Conservation (phyloP, 345 rosid genomes). For the Pistacia integerrima region DNA sequence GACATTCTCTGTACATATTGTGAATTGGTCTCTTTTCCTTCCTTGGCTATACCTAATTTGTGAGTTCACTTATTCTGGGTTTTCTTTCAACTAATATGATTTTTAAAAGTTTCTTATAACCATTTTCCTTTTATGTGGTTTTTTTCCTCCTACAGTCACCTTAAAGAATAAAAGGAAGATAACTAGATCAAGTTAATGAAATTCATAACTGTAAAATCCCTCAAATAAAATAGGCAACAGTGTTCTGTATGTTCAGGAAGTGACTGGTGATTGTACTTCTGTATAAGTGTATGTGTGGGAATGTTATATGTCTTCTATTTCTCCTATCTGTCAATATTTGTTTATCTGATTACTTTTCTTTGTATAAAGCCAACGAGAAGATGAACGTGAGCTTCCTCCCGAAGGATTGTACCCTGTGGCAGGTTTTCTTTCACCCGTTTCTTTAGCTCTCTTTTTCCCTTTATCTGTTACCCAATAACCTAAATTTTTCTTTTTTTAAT, state of each 20-base stretch:
- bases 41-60: too few species aligned
- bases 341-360: constrained; percentile 40
- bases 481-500: not conserved
- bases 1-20: not conserved
- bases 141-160: too few species aligned
- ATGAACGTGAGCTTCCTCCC: constrained; percentile 46
- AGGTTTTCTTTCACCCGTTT: constrained; percentile 46
- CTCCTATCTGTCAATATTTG: constrained; percentile 12
- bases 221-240: too few species aligned
- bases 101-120: too few species aligned
- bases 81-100: too few species aligned
- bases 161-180: too few species aligned
- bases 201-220: too few species aligned
- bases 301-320: not conserved
- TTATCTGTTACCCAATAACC: not conserved
- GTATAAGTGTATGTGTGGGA: not conserved
- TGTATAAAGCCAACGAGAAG: constrained; percentile 66
- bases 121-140: too few species aligned
- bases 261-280: not conserved
- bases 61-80: not conserved
- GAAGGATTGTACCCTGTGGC: constrained; percentile 60
- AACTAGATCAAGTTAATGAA: too few species aligned
- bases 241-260: not conserved
- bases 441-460: constrained; percentile 3
- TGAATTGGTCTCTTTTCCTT: too few species aligned